Evolutionary conservation across 176 grass and related monocot species (phyloP), one percentile per base, ranked within the genome.

Genomic region (Carex littledalei): DNA sequence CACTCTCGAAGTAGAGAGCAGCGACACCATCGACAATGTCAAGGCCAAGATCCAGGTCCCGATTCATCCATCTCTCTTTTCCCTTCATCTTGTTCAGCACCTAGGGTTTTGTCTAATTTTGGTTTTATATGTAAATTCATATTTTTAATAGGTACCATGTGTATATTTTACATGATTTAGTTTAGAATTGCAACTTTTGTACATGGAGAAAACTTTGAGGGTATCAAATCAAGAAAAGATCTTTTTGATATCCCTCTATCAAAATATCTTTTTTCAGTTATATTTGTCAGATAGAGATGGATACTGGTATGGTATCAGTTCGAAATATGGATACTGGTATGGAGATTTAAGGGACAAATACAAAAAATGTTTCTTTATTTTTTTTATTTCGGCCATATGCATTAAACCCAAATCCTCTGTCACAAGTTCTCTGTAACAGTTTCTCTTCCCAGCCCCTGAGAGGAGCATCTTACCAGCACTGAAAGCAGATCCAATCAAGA

Each of bases 1-100:
- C 90, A 97, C 94, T 72, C 94, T 97, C 78, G 89, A 97, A 87
- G 94, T 94, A 41, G 94, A 97, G 94, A 92, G 86, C 84, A 97
- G 94, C 94, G 89, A 97, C 89, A 94, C 94, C 87, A 87, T 97
- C 81, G 94, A 97, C 67, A 91, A 94, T 89, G 90, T 94, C 70
- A 97, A 97, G 84, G 85, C 90, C 77, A 94, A 92, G 88, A 97
- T 97, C 82, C 94, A 94, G 90, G 94, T 94, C 18, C 39, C 9
- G 14, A 5, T 68, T 56, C 14, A 0, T 4, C 26, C 53, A 49
- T 79, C 14, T 47, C 5, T 61, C 45, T 20, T 68, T 59, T 53
- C 3, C 15, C 68, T 32, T 41, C 4, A 67, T 50, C 9, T 24
- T 54, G 49, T 77, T 24, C 22, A 17, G 0, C 8, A 55, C 6